Base-by-base conservation (phyloP, 768 basidiomycete genomes). In the Termitomyces titanicus region DNA sequence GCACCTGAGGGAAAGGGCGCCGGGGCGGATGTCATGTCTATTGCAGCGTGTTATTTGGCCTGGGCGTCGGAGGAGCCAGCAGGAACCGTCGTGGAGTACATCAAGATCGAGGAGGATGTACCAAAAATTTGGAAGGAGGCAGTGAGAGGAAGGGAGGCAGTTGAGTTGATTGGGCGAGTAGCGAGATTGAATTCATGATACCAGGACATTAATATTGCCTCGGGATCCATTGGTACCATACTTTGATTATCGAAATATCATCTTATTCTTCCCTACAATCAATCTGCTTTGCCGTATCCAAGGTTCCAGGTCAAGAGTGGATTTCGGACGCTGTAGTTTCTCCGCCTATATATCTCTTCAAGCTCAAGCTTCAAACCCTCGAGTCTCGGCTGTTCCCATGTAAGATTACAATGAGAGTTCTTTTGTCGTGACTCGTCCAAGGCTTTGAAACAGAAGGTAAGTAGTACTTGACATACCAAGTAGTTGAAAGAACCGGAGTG, bases 11-110 rank as follows among this genome's bases (percentile, higher is more conserved):
- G 59, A n/a, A 40, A 49, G 0, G 60, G 60, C 10, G 54, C 55
- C 2, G 57, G 61, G 27, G 59, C 52, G 5, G 68, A 68, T 58
- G 58, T 67, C 22, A 66, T 70, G 61, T 59, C 66, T 20, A 38
- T 64, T 17, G 60, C 52, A 3, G 44, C 54, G 17, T 68, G 66
- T 49, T 68, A 68, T 56, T 51, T 68, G 50, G 54, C 64, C 11
- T 68, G 58, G 48, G 63, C 61, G 43, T 63, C 67, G 42, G 63
- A 58, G 47, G 57, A 56, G 51, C 53, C 45, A 3, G 61, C 47
- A 6, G 56, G 51, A 25, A 64, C 49, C 11, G 64, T 68, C 20
- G 33, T 66, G 54, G 53, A 57, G 24, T 61, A 58, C 29, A 60
- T 68, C 13, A 54, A 58, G 35, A 55, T 49, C n/a, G 67, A 66